Percentiles rank a stretch among this genome's conserved stretches.
phyloP scores from a whole-genome alignment of 208 protist genomes.

The Acanthamoeba healyi region DNA sequence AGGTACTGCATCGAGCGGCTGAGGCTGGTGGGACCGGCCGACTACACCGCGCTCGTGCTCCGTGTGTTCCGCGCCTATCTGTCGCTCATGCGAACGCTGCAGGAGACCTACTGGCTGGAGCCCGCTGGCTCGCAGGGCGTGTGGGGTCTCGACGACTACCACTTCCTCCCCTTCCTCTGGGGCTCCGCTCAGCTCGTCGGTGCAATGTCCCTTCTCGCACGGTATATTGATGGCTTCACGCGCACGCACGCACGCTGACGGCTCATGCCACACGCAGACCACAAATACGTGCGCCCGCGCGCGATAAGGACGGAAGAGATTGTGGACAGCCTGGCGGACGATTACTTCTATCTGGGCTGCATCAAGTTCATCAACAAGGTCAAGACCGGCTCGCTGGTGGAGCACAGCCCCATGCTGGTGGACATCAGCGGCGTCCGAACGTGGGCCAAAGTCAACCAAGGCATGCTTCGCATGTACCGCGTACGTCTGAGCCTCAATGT shows the following conservation, averaged over 20 bases:
- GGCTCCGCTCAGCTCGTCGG: slow-evolving; percentile 96
- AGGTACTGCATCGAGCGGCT: slow-evolving; percentile 83
- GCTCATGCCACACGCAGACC: slow-evolving; percentile 59
- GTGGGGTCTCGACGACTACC: slow-evolving; percentile 99
- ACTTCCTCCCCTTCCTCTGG: slow-evolving; percentile 98
- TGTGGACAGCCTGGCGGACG: slow-evolving; percentile 75
- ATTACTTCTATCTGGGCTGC: slow-evolving; percentile 91
- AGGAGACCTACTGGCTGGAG: slow-evolving; percentile 93
- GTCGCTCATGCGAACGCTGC: slow-evolving; percentile 92
- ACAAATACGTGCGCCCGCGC: slow-evolving; percentile 82
- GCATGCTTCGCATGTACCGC: slow-evolving; percentile 84
- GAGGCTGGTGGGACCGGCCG: slow-evolving; percentile 78
- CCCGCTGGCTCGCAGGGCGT: slow-evolving; percentile 98
- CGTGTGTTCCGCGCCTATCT: slow-evolving; percentile 94
- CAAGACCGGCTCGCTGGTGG: slow-evolving; percentile 83
- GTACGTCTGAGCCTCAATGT: too few species aligned
- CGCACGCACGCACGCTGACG: neutral
- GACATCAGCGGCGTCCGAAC: slow-evolving; percentile 78
- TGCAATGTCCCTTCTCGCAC: slow-evolving; percentile 16
- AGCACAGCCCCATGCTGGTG: slow-evolving; percentile 77
- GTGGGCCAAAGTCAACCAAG: slow-evolving; percentile 82
- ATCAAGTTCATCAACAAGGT: slow-evolving; percentile 88
- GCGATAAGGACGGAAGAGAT: slow-evolving; percentile 76
- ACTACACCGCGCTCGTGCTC: slow-evolving; percentile 92
- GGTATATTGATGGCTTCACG: neutral